These are phyloP conservation scores for Odontarrhena argentea DNA, from an alignment of 345 rosid species.

Conservation along the genomic window DNA sequence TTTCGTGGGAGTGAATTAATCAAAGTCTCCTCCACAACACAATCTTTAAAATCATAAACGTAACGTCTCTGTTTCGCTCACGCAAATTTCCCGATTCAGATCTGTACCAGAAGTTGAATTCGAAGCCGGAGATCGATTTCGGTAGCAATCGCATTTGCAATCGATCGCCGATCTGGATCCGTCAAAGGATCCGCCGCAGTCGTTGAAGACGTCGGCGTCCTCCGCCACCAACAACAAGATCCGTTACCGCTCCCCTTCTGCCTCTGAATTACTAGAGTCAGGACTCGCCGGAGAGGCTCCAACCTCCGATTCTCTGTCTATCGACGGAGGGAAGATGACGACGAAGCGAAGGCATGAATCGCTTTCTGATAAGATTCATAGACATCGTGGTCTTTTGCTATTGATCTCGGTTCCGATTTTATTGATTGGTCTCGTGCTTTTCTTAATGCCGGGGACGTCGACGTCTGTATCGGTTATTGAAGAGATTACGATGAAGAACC, in stretches of 20 bases:
- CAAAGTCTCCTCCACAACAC: conserved; percentile 3
- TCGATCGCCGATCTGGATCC: conserved; percentile 69
- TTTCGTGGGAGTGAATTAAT: conserved; percentile 33
- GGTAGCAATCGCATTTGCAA: conserved; percentile 1
- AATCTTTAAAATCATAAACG: conserved; percentile 25
- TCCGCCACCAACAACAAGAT: conserved; percentile 66
- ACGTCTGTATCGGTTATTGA: conserved; percentile 47
- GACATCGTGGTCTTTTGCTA: conserved; percentile 61
- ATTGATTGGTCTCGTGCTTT: conserved; percentile 59
- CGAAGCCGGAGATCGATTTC: conserved; percentile 15
- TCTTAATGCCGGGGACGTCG: conserved; percentile 63
- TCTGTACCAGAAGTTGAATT: conserved; percentile 19
- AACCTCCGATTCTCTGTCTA: conserved; percentile 43
- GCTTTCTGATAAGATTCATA: conserved; percentile 73
- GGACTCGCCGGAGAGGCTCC: conserved; percentile 41
- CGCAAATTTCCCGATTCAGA: conserved; percentile 32
- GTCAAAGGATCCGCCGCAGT: conserved; percentile 60
- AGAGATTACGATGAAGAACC: conserved; percentile 44
- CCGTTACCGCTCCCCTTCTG: conserved; percentile 84
- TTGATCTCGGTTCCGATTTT: conserved; percentile 69
- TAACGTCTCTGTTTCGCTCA: conserved; percentile 32
- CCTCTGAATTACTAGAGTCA: conserved; percentile 55
- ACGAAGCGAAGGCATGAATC: conserved; percentile 62
- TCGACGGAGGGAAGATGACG: conserved; percentile 54
- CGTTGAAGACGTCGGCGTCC: conserved; percentile 59